These are phyloP conservation scores for Westerdykella sp. DNA, from an alignment of 2,329 filamentous ascomycete species.

Conservation along the genomic window DNA sequence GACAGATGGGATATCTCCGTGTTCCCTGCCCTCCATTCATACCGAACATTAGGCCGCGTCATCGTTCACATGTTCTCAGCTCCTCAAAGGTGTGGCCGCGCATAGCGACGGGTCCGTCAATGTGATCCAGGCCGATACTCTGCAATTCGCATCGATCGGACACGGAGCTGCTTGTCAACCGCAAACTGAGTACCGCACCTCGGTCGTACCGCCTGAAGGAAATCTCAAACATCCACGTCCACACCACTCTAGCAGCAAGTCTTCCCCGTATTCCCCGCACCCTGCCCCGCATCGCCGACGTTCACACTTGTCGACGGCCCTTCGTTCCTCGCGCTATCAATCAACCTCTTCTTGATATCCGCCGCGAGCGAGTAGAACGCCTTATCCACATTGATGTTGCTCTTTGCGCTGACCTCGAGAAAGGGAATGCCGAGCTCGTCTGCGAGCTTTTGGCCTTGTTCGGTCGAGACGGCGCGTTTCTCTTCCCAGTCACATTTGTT, in stretches of 20 bases:
- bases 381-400: conserved; percentile 99
- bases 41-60: background rate
- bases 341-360: conserved; percentile 97
- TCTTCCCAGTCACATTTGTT: conserved; percentile 99
- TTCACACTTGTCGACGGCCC: conserved; percentile 26
- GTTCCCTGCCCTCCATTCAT: no score
- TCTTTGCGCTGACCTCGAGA: conserved; percentile 97
- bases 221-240: background rate
- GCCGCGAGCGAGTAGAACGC: conserved; percentile 92
- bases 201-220: background rate
- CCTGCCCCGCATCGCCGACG: conserved; percentile 23
- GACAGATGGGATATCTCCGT: no score
- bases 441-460: conserved; percentile 86
- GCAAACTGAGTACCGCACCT: background rate
- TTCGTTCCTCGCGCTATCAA: conserved; percentile 81
- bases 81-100: background rate
- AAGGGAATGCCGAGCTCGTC: conserved; percentile 97
- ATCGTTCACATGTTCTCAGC: background rate
- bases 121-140: no score
- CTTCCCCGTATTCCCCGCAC: conserved; percentile 29
- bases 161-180: no score
- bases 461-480: conserved; percentile 88
- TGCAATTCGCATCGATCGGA: no score
- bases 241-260: conserved; percentile 32
- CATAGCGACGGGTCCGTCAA: no score